Base-by-base conservation (phyloP, 192 early-diverging fungal genomes). In the Podila epigama region DNA sequence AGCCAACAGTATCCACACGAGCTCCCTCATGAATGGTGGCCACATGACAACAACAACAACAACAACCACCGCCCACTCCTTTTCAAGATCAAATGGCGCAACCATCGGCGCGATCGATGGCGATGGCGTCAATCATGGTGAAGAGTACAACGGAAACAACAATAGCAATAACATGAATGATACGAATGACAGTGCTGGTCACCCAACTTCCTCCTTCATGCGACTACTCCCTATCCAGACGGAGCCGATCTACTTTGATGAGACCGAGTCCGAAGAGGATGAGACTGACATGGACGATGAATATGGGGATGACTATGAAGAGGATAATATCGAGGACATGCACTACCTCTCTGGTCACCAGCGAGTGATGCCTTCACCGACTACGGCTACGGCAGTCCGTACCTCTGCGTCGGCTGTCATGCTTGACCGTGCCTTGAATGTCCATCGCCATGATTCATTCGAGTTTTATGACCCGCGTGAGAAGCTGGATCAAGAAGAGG, bases 151-250 rank as follows among this genome's bases (percentile, higher is more conserved):
- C 42, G 42, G 28, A 28, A 27, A 40, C 15, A 16, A 22, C 13
- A 9, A 9, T 32, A 16, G 54, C 29, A 44, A 25, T 37, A 55
- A 18, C 3, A 18, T 35, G 51, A 10, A 0, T 22, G 5, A 18
- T 57, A 5, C 40, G 62, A n/a, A 53, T 28, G 15, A 9, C 20
- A 33, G 48, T 9, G 33, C 25, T 5, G 69, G 48, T 2, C 32
- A 27, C 32, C 54, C 51, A 25, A 36, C 5, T 6, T 63, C 70
- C n/a, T n/a, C n/a, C 16, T 54, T 73, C 25, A 35, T 73, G 16
- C 70, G 70, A 4, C 51, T 73, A 15, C 22, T 73, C 18, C 70
- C 70, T 4, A 73, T 73, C 39, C n/a, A 66, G 20, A 73, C 35
- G 15, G 58, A 73, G 29, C 51, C 25, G 0, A 32, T 44, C 2